These are phyloP conservation scores for Kwoniella sp. DNA, from an alignment of 768 basidiomycete genomes.

Conservation along the genomic window DNA sequence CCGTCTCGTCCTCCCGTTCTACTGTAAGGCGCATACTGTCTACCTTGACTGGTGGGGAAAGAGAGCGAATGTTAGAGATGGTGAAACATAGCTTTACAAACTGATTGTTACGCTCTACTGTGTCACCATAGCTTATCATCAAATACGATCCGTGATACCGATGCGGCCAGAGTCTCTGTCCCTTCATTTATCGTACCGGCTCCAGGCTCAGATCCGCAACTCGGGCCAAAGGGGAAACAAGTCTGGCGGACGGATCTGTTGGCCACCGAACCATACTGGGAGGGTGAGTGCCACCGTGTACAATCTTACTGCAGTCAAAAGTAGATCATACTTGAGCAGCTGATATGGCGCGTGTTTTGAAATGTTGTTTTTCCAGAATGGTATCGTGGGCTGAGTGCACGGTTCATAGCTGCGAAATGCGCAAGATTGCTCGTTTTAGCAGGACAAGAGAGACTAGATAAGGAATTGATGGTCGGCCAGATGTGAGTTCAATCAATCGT, in stretches of 20 bases:
- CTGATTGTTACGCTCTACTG: too few species aligned
- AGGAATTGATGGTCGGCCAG: slow-evolving; percentile 90
- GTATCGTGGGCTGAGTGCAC: slow-evolving; percentile 79
- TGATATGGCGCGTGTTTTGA: too few species aligned
- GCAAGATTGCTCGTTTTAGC: slow-evolving; percentile 88
- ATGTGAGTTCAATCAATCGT: too few species aligned
- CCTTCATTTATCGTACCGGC: slow-evolving; percentile 69
- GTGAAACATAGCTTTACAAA: too few species aligned
- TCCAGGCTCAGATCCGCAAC: slow-evolving; percentile 4
- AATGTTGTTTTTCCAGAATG: slow-evolving; percentile 82
- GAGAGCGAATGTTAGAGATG: too few species aligned
- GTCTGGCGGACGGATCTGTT: slow-evolving; percentile 82
- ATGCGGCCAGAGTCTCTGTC: slow-evolving; percentile 85
- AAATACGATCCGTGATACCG: slow-evolving; percentile 75
- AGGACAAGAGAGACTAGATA: slow-evolving; percentile 88
- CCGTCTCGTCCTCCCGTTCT: neutral
- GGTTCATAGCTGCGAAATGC: slow-evolving; percentile 73
- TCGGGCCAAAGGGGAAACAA: slow-evolving; percentile 57
- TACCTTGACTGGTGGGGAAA: too few species aligned
- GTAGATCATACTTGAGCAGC: too few species aligned
- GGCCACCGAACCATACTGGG: slow-evolving; percentile 86
- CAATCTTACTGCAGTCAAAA: too few species aligned
- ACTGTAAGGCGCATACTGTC: neutral
- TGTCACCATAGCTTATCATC: slow-evolving; percentile 67
- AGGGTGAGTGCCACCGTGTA: too few species aligned